Evolutionary conservation across 768 basidiomycete species (phyloP).

Genomic region (Boletus reticuloceps): DNA sequence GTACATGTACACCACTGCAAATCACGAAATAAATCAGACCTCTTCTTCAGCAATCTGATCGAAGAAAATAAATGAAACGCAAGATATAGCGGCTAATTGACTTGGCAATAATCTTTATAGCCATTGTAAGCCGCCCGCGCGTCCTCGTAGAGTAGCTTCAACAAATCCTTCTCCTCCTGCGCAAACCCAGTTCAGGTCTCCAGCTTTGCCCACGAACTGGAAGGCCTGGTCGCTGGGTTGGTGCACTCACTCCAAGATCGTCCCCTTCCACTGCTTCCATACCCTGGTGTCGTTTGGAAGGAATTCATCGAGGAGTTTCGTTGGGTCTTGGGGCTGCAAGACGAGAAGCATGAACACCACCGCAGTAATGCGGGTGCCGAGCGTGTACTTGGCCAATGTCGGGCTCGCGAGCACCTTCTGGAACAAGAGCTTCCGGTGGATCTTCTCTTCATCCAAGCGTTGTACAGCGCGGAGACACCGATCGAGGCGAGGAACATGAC

Average conservation of each 20-base stretch:
- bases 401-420: slow-evolving; percentile 12
- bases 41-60: no score
- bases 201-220: not conserved
- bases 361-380: slow-evolving; percentile 14
- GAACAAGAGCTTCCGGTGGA: slow-evolving; percentile 14
- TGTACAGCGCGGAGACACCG: slow-evolving; percentile 27
- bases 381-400: slow-evolving; percentile 11
- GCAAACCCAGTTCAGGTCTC: not conserved
- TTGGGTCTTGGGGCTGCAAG: slow-evolving; percentile 1
- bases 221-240: not conserved
- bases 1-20: no score
- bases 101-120: slow-evolving; percentile 6
- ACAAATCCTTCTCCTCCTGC: no score
- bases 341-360: slow-evolving; percentile 19
- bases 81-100: not conserved
- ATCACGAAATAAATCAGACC: no score
- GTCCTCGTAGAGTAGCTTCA: slow-evolving; percentile 9
- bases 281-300: slow-evolving; percentile 22
- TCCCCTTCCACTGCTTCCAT: slow-evolving; percentile 20
- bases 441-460: slow-evolving; percentile 14
- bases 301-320: slow-evolving; percentile 7
- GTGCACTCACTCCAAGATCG: slow-evolving; percentile 3
- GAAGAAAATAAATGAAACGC: no score
- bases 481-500: slow-evolving; percentile 29
- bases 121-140: slow-evolving; percentile 11